Base-by-base conservation (phyloP, 805 yeast genomes). In the Candida rishiriensis region DNA sequence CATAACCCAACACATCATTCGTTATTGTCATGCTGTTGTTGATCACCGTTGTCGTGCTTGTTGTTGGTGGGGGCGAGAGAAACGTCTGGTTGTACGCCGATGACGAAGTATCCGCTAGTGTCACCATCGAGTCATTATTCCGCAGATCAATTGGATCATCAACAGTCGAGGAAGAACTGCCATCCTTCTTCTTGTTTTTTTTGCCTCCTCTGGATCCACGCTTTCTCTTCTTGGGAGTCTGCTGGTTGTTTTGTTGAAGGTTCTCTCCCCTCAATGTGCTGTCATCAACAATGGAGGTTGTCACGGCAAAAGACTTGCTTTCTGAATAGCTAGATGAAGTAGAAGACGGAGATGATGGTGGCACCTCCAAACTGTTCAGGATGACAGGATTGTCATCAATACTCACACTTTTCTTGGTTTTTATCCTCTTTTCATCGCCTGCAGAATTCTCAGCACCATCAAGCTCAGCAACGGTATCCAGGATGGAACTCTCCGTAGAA, bases 161-260 rank as follows among this genome's bases (percentile, higher is more conserved):
- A 13, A 37, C 17, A 17, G 41, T 12, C 9, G 26, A 35, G 3
- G 36, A 26, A 0, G 45, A n/a, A 9, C 13, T 13, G 33, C 33
- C 14, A 11, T 57, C 64, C 36, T 64, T 63, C 50, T 64, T 66
- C 50, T 71, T 78, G 38, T 75, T 64, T 55, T 84, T 76, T 53
- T 80, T 81, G 0, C 96, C 95, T 12, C 96, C 96, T 47, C 97
- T 71, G 10, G 84, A 72, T 4, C 97, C 97, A 57, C 97, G 75
- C 58, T 87, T 89, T 26, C 96, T 72, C 55, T 76, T 83, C 63
- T 79, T 82, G 42, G 71, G 66, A 2, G 45, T 49, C 11, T 38
- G 47, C 21, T 43, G 48, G 34, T 34, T 46, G 36, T 15, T 37
- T 9, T 55, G 60, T 10, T 44, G 54, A 8, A 53, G 55, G 5